Evolutionary conservation across 331 rosid genomes (phyloP), one percentile per base, ranked within the genome.

Genomic region (Acacia concinna): DNA sequence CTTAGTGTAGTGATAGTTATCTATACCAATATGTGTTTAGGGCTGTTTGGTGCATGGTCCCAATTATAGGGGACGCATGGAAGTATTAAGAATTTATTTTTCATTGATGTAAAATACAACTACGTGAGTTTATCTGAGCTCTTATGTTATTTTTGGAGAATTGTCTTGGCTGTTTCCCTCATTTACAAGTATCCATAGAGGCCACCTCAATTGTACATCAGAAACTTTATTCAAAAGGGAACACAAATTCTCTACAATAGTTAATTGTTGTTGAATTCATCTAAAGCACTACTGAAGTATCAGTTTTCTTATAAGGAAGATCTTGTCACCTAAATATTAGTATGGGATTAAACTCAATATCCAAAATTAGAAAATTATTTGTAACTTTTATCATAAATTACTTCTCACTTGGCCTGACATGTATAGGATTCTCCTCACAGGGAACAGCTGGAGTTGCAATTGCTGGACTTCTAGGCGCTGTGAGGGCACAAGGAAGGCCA

Each of bases 401-500:
- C 63, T 31, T 40, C n/a, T 35, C 65, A 43, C 71, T 69, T 43
- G 40, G 77, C 73, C 52, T 62, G 73, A 69, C 62, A 23, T 66
- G 32, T 38, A 68, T 70, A 52, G 77, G 85, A 64, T 68, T 77
- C 28, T 66, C 73, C 78, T 40, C 20, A 46, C 83, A 96, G 99
- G 99, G 99, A 81, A 96, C 99, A 40, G 99, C 99, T 28, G 98
- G 99, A 80, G 99, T 96, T 73, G 99, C 99, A 62, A 83, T 93
- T 68, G 99, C 99, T 77, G 99, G 99, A 51, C 99, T 96, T 79
- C 86, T 96, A 83, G 97, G 99, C 60, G 98, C 99, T 76, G 99
- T 96, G 63, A 90, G 99, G 86, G 99, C 98, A 27, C 99, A 96
- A 90, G 99, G 98, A 81, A 91, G 96, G 87, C 86, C 97, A 70